phyloP scores from a whole-genome alignment of 140 eudicot genomes.

The Bidens hawaiensis region DNA sequence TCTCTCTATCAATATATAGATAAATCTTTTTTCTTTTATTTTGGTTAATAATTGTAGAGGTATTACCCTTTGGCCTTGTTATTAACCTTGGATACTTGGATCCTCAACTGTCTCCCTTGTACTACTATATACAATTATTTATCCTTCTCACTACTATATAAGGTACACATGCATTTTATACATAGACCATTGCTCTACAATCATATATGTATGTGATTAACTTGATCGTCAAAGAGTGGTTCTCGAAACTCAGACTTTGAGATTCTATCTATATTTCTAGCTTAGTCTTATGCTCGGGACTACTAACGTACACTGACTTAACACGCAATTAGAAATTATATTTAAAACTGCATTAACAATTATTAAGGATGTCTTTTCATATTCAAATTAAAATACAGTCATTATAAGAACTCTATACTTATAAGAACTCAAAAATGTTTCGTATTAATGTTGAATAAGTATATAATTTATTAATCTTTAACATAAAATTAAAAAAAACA shows the following conservation, averaged over 20 bases:
- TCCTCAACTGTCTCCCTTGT: too few species aligned
- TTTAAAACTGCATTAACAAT: too few species aligned
- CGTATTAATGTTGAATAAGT: neutral
- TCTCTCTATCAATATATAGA: neutral
- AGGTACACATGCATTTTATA: neutral
- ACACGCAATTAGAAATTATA: too few species aligned
- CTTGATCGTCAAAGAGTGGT: neutral
- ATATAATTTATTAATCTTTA: too few species aligned
- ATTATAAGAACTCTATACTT: too few species aligned
- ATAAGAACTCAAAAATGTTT: neutral
- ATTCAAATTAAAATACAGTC: too few species aligned
- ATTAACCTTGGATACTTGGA: too few species aligned
- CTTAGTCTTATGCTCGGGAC: neutral
- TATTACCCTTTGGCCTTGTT: neutral
- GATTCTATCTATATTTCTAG: neutral
- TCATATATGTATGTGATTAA: neutral
- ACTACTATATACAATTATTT: too few species aligned
- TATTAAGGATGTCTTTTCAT: too few species aligned
- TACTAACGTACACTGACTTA: too few species aligned
- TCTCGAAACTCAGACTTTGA: neutral
- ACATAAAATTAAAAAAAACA: conserved; percentile 9
- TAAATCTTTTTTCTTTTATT: neutral
- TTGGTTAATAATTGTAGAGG: neutral
- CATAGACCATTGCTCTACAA: neutral
- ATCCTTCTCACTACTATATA: too few species aligned